phyloP scores from a whole-genome alignment of 495 filamentous ascomycete genomes.

The Penicillium alfredii region DNA sequence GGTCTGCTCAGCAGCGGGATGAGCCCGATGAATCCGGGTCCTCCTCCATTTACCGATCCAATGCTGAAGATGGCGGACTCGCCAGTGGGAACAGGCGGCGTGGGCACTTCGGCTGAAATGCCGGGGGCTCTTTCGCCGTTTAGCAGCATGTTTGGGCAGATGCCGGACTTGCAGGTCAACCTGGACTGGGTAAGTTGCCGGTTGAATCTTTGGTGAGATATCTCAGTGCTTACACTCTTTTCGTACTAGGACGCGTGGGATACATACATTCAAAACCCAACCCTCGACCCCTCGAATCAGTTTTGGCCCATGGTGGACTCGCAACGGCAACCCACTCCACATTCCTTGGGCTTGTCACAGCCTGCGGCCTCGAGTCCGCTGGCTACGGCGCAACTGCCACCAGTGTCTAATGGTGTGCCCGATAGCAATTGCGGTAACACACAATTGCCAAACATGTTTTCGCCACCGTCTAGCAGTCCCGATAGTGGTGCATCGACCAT shows the following conservation, averaged over 20 bases:
- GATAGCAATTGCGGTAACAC: not conserved
- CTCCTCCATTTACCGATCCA: slow-evolving; percentile 26
- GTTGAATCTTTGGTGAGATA: not conserved
- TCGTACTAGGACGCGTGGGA: slow-evolving; percentile 51
- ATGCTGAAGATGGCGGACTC: slow-evolving; percentile 29
- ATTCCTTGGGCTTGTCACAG: slow-evolving; percentile 13
- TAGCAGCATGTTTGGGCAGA: slow-evolving; percentile 50
- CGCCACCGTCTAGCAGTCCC: slow-evolving; percentile 12
- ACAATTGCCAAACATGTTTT: slow-evolving; percentile 15
- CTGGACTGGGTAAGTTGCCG: slow-evolving; percentile 70
- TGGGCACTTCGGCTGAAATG: slow-evolving; percentile 33
- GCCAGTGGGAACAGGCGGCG: slow-evolving; percentile 29
- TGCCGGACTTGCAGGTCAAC: slow-evolving; percentile 58
- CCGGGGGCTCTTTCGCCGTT: slow-evolving; percentile 44
- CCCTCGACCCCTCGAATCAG: slow-evolving; percentile 39
- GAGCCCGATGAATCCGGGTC: slow-evolving; percentile 51
- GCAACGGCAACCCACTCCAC: slow-evolving; percentile 22
- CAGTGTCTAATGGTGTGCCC: slow-evolving; percentile 5
- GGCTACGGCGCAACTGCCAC: slow-evolving; percentile 3
- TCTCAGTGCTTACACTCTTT: slow-evolving; percentile 11
- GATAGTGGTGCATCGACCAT: slow-evolving; percentile 13
- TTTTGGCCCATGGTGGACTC: slow-evolving; percentile 43
- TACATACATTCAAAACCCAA: slow-evolving; percentile 48
- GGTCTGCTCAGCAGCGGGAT: slow-evolving; percentile 71
- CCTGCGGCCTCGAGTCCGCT: slow-evolving; percentile 13